phyloP scores from a whole-genome alignment of 2,329 filamentous ascomycete species.

The Ophiostoma sp. region DNA sequence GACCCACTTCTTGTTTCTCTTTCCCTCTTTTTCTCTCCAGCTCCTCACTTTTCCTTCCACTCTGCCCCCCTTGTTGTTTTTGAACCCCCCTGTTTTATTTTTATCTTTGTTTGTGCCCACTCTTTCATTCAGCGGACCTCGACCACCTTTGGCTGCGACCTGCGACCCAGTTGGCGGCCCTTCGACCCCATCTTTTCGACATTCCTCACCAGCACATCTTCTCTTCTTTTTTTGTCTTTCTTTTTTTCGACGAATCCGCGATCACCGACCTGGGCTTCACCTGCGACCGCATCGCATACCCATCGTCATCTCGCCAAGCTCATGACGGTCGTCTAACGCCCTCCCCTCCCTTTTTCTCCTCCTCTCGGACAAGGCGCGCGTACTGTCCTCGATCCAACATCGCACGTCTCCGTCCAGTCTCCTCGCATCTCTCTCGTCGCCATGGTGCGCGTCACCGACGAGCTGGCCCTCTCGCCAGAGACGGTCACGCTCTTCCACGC shows the following conservation, averaged over 20 bases:
- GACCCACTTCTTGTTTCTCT: conserved; percentile 16
- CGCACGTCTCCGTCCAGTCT: not conserved
- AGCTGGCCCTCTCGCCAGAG: conserved; percentile 77
- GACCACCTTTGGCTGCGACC: conserved; percentile 19
- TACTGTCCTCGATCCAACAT: not conserved
- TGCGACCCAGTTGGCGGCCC: conserved; percentile 19
- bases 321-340: conserved; percentile 11
- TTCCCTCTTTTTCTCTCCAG: not conserved
- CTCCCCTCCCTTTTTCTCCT: not conserved
- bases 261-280: not conserved
- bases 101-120: conserved; percentile 19
- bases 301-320: not conserved
- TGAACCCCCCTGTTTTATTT: conserved; percentile 17
- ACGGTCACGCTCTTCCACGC: conserved; percentile 86
- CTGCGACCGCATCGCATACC: not conserved
- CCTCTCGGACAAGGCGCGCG: conserved; percentile 9
- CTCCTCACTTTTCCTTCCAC: conserved; percentile 1
- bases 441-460: conserved; percentile 82
- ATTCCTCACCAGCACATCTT: conserved; percentile 14
- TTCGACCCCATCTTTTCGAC: conserved; percentile 15
- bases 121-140: not conserved
- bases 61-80: not conserved
- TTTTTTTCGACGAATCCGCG: not conserved
- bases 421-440: conserved; percentile 29
- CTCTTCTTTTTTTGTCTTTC: not conserved